Evolutionary conservation across 2,329 filamentous ascomycete species (phyloP).

Genomic region (Talaromyces sp.): DNA sequence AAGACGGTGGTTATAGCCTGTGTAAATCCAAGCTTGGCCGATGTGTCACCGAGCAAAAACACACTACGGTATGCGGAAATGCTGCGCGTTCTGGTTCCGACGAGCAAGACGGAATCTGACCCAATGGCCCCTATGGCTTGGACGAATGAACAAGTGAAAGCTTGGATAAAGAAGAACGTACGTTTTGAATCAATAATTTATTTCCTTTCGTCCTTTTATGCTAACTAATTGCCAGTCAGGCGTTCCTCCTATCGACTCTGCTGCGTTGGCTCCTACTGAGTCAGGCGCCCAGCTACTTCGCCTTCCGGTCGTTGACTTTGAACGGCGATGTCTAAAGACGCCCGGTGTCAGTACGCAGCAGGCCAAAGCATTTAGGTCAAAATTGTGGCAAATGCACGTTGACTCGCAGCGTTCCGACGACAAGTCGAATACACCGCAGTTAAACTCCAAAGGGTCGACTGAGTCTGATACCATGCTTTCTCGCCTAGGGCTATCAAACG

Average conservation of each 20-base stretch:
- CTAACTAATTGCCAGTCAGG: neutral
- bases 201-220: neutral
- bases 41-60: constrained; percentile 44
- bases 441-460: neutral
- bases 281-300: neutral
- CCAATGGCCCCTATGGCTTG: neutral
- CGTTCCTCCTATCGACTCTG: neutral
- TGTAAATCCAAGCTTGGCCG: constrained; percentile 44
- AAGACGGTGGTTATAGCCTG: constrained; percentile 46
- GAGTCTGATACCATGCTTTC: no score
- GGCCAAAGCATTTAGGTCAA: neutral
- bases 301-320: neutral
- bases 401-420: neutral
- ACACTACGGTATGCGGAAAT: constrained; percentile 48
- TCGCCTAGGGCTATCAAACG: neutral
- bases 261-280: neutral
- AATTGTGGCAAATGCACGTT: constrained; percentile 5
- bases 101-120: neutral
- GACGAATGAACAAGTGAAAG: neutral
- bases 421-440: neutral
- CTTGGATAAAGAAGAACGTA: neutral
- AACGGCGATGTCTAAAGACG: neutral
- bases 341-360: neutral
- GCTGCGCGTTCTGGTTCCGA: constrained; percentile 19
- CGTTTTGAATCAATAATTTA: neutral